These are phyloP conservation scores for Neonectria coccinea DNA, from an alignment of 2,329 filamentous ascomycete species.

Conservation along the genomic window DNA sequence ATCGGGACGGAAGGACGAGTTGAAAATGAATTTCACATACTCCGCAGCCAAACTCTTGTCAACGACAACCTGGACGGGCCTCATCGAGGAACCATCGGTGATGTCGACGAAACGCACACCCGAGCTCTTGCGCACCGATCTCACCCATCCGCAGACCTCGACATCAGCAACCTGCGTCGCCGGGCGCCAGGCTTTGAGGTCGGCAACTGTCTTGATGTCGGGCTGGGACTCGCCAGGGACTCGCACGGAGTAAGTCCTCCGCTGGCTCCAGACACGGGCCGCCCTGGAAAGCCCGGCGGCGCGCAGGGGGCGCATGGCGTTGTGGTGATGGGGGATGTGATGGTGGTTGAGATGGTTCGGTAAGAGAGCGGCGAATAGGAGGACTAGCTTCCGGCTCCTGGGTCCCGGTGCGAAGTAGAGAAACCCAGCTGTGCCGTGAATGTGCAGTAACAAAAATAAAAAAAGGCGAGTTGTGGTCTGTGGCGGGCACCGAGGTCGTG, in stretches of 20 bases:
- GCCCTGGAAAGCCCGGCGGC: slow-evolving; percentile 27
- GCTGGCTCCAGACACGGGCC: slow-evolving; percentile 15
- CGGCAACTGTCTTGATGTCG: slow-evolving; percentile 62
- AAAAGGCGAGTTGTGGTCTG: neutral
- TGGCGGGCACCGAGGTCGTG: slow-evolving; percentile 2
- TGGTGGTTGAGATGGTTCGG: neutral
- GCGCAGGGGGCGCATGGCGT: slow-evolving; percentile 40
- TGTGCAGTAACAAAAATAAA: neutral
- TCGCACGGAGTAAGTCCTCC: slow-evolving; percentile 51
- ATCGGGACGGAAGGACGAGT: slow-evolving; percentile 7
- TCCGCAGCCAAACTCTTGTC: slow-evolving; percentile 76
- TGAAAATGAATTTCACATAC: slow-evolving; percentile 62
- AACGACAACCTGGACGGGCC: slow-evolving; percentile 84
- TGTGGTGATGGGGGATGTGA: slow-evolving; percentile 19
- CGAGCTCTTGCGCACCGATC: slow-evolving; percentile 89
- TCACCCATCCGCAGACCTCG: slow-evolving; percentile 81
- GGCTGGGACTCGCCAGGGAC: slow-evolving; percentile 44
- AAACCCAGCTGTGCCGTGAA: neutral
- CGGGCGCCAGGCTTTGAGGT: slow-evolving; percentile 66
- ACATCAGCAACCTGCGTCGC: slow-evolving; percentile 60
- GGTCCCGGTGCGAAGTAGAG: neutral
- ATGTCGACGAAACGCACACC: slow-evolving; percentile 84
- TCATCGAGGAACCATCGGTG: slow-evolving; percentile 85
- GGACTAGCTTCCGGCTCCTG: neutral
- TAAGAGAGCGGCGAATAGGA: neutral